Evolutionary conservation across 2,329 filamentous ascomycete genomes (phyloP).

Genomic region (Ophiostoma pallidulum): DNA sequence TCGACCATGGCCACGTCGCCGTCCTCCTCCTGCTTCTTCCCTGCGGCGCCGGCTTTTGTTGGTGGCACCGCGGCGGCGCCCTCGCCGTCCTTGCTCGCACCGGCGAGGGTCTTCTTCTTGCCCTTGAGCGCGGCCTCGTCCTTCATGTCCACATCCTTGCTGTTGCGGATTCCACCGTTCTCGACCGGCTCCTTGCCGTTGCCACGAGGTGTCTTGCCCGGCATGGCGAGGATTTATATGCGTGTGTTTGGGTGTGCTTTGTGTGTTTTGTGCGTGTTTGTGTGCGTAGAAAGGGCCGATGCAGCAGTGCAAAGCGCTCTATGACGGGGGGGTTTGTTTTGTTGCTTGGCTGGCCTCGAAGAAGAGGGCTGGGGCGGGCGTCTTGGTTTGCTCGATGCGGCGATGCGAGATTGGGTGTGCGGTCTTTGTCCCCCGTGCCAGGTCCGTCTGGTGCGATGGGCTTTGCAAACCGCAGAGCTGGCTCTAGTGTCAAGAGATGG

Average conservation of each 20-base stretch:
- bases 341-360: not conserved
- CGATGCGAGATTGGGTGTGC: not conserved
- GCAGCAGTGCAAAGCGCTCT: no score
- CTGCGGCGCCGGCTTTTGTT: constrained; percentile 34
- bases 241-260: not conserved
- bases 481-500: not conserved
- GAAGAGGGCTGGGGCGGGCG: no score
- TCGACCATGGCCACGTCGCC: constrained; percentile 65
- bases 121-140: constrained; percentile 46
- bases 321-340: no score
- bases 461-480: not conserved
- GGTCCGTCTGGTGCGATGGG: not conserved
- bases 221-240: constrained; percentile 40
- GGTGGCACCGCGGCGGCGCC: constrained; percentile 77
- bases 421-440: not conserved
- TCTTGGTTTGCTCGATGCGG: no score
- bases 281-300: no score
- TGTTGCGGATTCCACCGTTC: constrained; percentile 55
- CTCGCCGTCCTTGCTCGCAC: constrained; percentile 64
- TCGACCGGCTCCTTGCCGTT: constrained; percentile 62
- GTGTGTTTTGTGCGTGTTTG: no score
- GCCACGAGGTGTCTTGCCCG: constrained; percentile 62
- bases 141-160: constrained; percentile 63
- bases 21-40: constrained; percentile 46
- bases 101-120: constrained; percentile 52